A percentile compares a stretch with the other conserved stretches of the same genome.
Evolutionary conservation across 768 basidiomycete species (phyloP).

Genomic region (Daedalea quercina): DNA sequence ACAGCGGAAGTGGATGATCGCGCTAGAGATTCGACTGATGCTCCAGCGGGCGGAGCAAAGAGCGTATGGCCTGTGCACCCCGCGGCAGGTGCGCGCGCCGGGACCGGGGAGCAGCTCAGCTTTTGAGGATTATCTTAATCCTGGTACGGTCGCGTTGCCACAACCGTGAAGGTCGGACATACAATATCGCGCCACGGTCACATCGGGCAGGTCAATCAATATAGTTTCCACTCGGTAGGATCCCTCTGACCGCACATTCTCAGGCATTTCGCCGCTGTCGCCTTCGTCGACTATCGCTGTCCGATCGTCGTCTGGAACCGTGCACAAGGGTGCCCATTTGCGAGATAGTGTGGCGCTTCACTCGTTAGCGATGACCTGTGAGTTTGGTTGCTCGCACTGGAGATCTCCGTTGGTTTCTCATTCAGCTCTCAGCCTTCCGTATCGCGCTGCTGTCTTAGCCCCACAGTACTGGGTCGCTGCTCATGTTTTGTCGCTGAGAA

Average conservation of each 20-base stretch:
- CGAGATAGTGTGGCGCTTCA: no score
- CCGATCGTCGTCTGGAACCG: not conserved
- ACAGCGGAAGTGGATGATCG: constrained; percentile 3
- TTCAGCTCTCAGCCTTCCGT: no score
- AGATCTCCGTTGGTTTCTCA: no score
- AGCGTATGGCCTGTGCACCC: constrained; percentile 13
- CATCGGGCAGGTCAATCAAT: not conserved
- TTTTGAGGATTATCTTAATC: not conserved
- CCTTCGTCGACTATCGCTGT: not conserved
- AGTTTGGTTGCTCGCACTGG: no score
- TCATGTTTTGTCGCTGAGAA: no score
- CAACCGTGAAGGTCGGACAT: not conserved
- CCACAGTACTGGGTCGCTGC: no score
- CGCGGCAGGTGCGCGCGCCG: constrained; percentile 1
- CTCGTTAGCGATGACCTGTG: no score
- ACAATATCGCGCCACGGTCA: not conserved
- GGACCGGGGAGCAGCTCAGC: constrained; percentile 9
- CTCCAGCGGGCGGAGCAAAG: constrained; percentile 2
- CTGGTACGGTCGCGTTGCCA: not conserved
- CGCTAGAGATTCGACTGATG: not conserved
- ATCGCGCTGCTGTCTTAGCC: no score
- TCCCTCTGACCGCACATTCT: not conserved
- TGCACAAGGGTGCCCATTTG: not conserved
- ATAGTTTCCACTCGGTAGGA: not conserved
- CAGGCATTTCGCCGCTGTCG: not conserved